These are phyloP conservation scores for Candida smagusa DNA, from an alignment of 1,139 yeast genomes.

Conservation along the genomic window DNA sequence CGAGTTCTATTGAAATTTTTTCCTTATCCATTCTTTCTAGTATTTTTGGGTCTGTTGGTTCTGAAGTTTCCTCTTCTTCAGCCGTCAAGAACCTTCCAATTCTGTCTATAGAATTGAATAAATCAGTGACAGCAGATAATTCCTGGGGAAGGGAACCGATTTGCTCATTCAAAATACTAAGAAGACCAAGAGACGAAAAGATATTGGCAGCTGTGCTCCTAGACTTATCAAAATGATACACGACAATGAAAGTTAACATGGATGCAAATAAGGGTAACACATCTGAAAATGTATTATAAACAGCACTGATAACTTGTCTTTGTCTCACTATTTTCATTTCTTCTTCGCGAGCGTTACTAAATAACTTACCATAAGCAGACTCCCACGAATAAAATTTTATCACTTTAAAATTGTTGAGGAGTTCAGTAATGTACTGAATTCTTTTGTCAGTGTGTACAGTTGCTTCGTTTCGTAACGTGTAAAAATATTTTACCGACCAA, in stretches of 20 bases:
- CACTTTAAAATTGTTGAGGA: constrained; percentile 60
- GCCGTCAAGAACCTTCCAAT: constrained; percentile 47
- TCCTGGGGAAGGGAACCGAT: constrained; percentile 68
- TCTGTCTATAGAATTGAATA: constrained; percentile 58
- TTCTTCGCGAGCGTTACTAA: constrained; percentile 41
- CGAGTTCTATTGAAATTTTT: constrained; percentile 1
- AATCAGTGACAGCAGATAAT: constrained; percentile 64
- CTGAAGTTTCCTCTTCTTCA: constrained; percentile 8
- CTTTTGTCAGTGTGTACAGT: constrained; percentile 52
- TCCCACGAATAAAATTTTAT: constrained; percentile 74
- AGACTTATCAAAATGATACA: constrained; percentile 46
- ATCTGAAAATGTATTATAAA: constrained; percentile 54
- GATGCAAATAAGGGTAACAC: constrained; percentile 69
- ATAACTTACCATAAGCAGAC: constrained; percentile 45
- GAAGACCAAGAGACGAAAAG: constrained; percentile 77
- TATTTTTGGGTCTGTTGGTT: constrained; percentile 14
- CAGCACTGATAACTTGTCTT: constrained; percentile 55
- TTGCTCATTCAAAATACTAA: constrained; percentile 52
- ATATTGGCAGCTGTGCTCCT: constrained; percentile 60
- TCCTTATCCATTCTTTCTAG: constrained; percentile 2
- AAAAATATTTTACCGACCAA: constrained; percentile 34
- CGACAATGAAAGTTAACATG: constrained; percentile 66
- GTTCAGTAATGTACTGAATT: constrained; percentile 59
- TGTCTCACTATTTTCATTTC: constrained; percentile 49
- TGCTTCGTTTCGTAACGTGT: constrained; percentile 43